Conservation (phyloP, 208 protist species). For the Leishmania turanica region DNA sequence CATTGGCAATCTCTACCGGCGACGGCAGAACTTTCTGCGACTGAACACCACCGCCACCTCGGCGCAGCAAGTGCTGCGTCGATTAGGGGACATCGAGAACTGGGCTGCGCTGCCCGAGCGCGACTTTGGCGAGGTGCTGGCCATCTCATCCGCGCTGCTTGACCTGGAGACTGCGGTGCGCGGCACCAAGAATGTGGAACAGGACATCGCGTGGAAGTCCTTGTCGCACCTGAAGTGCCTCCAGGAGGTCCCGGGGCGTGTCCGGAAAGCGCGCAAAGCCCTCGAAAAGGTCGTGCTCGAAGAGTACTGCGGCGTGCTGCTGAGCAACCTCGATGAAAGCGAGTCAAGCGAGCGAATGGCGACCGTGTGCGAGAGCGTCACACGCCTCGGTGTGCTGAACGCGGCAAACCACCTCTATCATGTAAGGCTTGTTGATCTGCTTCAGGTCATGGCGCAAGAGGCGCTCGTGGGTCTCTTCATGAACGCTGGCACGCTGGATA, state of each 20-base stretch:
- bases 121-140: slow-evolving; percentile 71
- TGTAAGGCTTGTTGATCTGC: slow-evolving; percentile 18
- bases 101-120: slow-evolving; percentile 86
- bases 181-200: slow-evolving; percentile 10
- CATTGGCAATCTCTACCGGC: slow-evolving; percentile 70
- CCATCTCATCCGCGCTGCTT: slow-evolving; percentile 37
- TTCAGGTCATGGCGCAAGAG: slow-evolving; percentile 53
- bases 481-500: slow-evolving; percentile 42
- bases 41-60: slow-evolving; percentile 36
- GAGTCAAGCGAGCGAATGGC: slow-evolving; percentile 13
- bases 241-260: slow-evolving; percentile 27
- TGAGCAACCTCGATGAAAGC: slow-evolving; percentile 13
- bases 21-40: slow-evolving; percentile 55
- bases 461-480: slow-evolving; percentile 57
- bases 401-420: slow-evolving; percentile 35
- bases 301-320: slow-evolving; percentile 28
- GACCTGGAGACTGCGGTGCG: slow-evolving; percentile 42
- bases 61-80: slow-evolving; percentile 38
- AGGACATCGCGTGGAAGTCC: slow-evolving; percentile 22
- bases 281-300: slow-evolving; percentile 35
- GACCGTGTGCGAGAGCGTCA: slow-evolving; percentile 19
- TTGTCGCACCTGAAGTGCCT: slow-evolving; percentile 32
- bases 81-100: slow-evolving; percentile 69
- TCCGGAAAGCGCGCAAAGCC: slow-evolving; percentile 19
- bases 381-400: slow-evolving; percentile 47